These are phyloP conservation scores for Pythium phragmitis DNA, from an alignment of 352 stramenopile genomes.

Conservation along the genomic window DNA sequence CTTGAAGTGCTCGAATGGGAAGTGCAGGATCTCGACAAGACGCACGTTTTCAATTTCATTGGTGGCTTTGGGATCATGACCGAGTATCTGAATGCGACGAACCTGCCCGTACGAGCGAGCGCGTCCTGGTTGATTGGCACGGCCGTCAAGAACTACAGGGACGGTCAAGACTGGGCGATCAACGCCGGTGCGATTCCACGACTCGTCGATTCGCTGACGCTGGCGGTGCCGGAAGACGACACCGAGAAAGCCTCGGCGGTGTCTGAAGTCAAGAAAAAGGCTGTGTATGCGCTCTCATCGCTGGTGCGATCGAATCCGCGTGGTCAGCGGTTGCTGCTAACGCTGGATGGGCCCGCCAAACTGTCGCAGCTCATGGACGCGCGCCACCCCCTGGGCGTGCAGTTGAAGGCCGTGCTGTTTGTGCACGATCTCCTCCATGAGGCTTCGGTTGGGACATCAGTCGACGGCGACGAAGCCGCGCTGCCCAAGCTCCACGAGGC, in stretches of 20 bases:
- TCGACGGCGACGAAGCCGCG: slow-evolving; percentile 19
- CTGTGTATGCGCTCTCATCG: slow-evolving; percentile 74
- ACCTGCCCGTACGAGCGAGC: slow-evolving; percentile 52
- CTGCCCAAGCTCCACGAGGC: slow-evolving; percentile 45
- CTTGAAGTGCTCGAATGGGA: slow-evolving; percentile 82
- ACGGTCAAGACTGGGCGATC: slow-evolving; percentile 81
- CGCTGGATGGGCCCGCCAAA: slow-evolving; percentile 18
- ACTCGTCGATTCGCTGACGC: slow-evolving; percentile 50
- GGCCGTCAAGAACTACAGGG: slow-evolving; percentile 82
- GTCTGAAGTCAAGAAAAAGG: slow-evolving; percentile 83
- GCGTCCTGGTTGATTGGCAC: slow-evolving; percentile 75
- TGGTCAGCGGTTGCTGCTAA: slow-evolving; percentile 68
- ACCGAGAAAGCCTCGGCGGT: slow-evolving; percentile 23
- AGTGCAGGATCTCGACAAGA: slow-evolving; percentile 88
- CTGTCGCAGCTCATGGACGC: slow-evolving; percentile 41
- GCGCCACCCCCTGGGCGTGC: slow-evolving; percentile 42
- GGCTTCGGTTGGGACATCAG: slow-evolving; percentile 13
- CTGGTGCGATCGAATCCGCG: slow-evolving; percentile 66
- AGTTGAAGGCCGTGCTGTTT: slow-evolving; percentile 74
- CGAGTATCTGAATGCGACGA: slow-evolving; percentile 72
- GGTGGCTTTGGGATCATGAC: slow-evolving; percentile 74
- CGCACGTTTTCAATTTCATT: slow-evolving; percentile 84
- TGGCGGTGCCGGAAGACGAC: slow-evolving; percentile 28
- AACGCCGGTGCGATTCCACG: slow-evolving; percentile 70
- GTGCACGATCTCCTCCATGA: slow-evolving; percentile 70